Percentiles rank a stretch among this genome's conserved stretches.
These are phyloP conservation scores for Pleurotus sapidus DNA, from an alignment of 768 basidiomycete genomes.

Conservation along the genomic window DNA sequence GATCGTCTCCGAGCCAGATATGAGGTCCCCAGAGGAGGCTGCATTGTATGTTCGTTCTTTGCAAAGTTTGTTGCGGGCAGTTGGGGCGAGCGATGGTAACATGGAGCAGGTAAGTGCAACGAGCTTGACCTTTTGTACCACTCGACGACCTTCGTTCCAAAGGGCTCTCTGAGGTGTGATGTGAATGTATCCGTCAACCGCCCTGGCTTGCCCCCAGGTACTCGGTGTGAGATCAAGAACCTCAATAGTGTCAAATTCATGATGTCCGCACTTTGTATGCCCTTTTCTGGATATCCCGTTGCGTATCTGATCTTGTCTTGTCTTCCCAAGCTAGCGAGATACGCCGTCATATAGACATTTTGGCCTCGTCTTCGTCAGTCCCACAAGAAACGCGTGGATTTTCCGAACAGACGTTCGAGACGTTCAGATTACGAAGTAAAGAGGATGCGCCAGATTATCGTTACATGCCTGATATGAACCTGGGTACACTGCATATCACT, in stretches of 20 bases:
- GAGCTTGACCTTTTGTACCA: too few relatives aligned
- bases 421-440: slow-evolving; percentile 81
- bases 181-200: slow-evolving; percentile 91
- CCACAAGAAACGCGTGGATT: slow-evolving; percentile 90
- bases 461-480: slow-evolving; percentile 97
- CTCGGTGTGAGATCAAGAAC: slow-evolving; percentile 96
- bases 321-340: slow-evolving; percentile 68
- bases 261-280: slow-evolving; percentile 77
- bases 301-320: neutral
- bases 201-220: slow-evolving; percentile 60
- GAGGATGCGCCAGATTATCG: slow-evolving; percentile 95
- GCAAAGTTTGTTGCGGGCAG: slow-evolving; percentile 74
- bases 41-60: slow-evolving; percentile 81
- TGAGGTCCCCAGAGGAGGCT: slow-evolving; percentile 89
- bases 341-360: slow-evolving; percentile 67
- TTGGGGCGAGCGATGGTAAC: slow-evolving; percentile 91
- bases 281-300: slow-evolving; percentile 7
- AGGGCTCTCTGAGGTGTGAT: slow-evolving; percentile 95
- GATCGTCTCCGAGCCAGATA: slow-evolving; percentile 92
- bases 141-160: neutral
- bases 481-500: slow-evolving; percentile 68
- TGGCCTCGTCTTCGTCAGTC: slow-evolving; percentile 42
- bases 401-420: slow-evolving; percentile 77
- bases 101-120: slow-evolving; percentile 79
- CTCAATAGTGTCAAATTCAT: slow-evolving; percentile 89